Percentiles rank a stretch among this genome's conserved stretches.
These are phyloP conservation scores for Platanus orientalis DNA, from an alignment of 164 flowering plant species.

Conservation along the genomic window DNA sequence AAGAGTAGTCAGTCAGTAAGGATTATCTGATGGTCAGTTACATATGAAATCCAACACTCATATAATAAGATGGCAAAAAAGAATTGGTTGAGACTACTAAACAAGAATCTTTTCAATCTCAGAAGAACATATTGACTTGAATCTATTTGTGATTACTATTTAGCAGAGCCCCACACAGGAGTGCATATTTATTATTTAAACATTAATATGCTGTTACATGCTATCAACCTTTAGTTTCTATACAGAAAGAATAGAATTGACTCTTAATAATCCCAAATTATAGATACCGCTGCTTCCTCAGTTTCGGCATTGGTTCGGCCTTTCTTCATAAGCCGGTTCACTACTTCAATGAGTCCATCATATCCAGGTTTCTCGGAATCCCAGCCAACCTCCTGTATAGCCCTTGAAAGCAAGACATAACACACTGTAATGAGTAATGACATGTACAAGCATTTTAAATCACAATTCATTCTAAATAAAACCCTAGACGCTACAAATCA, in stretches of 20 bases:
- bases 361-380: slow-evolving; percentile 88
- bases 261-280: slow-evolving; percentile 1
- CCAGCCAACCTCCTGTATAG: slow-evolving; percentile 81
- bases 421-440: too few relatives aligned
- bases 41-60: not conserved
- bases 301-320: slow-evolving; percentile 47
- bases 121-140: not conserved
- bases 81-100: not conserved
- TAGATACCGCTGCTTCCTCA: slow-evolving; percentile 60
- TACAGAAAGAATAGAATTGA: not conserved
- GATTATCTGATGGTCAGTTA: not conserved
- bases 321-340: slow-evolving; percentile 48
- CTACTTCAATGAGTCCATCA: slow-evolving; percentile 88
- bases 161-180: too few relatives aligned
- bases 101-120: too few relatives aligned
- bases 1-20: not conserved
- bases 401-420: slow-evolving; percentile 17
- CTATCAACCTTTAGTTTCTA: not conserved
- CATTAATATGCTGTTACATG: too few relatives aligned
- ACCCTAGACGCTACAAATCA: not conserved
- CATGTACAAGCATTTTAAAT: not conserved
- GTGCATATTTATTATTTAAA: too few relatives aligned
- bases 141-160: too few relatives aligned
- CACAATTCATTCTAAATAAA: not conserved
- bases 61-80: not conserved